Evolutionary conservation across 805 yeast species (phyloP), one percentile per base, ranked within the genome.

Genomic region (Schizosaccharomyces lindneri): DNA sequence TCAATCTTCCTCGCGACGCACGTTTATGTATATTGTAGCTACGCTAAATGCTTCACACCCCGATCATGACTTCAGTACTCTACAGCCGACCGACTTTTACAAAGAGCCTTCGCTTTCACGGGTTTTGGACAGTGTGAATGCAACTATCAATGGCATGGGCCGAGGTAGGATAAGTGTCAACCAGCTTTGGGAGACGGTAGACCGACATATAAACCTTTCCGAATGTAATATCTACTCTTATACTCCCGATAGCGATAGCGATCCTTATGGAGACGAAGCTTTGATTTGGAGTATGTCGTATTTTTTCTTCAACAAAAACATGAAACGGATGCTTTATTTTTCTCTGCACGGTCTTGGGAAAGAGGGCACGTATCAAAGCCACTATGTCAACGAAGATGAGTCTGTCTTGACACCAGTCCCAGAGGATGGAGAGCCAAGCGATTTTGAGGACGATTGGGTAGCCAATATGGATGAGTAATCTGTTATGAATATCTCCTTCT

Each of bases 1-100:
- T 68, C 84, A 83, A 66, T 80, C 84, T n/a, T 81, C 93, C 1
- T 84, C 95, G 57, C 79, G 96, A 65, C 84, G 87, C 71, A 82
- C 89, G 1, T 93, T 90, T 74, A 93, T 96, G 0, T 86, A 89
- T 69, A 74, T 93, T 59, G 86, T 93, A 63, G 93, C 95, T 1
- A 88, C 89, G 43, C 76, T 93, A 61, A 93, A 93, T 70, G 85
- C 94, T 6, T 83, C 94, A 4, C 90, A 86, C 69, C 97, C 98
- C 0, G 98, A 93, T 70, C 95, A 93, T 68, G 98, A 93, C 69
- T 93, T 90, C 67, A 79, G 94, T 13, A 79, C 84, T 31, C 78
- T 93, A 64, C 87, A 86, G 68, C 98, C 98, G 1, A 76, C 76
- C 21, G 83, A 81, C 70, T 85, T 85, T 71, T 73, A 75, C 51